Base-by-base conservation (phyloP, 352 stramenopile species). In the Saprolegnia diclina region DNA sequence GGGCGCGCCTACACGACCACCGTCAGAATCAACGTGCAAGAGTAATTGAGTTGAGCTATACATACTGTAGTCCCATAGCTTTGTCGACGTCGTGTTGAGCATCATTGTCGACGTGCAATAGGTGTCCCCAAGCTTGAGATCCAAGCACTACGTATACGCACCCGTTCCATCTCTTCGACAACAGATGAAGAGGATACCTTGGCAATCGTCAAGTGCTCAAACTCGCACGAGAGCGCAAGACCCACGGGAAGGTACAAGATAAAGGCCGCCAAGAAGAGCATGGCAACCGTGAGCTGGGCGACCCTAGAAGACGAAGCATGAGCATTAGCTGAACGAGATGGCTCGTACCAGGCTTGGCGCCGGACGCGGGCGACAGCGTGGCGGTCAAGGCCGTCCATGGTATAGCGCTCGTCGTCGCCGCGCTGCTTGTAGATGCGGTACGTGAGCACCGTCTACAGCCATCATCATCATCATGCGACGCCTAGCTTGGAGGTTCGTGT, bases 51-150 rank as follows among this genome's bases (percentile, higher is more conserved):
- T n/a, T n/a, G n/a, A n/a, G n/a, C n/a, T n/a, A n/a, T n/a, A 26
- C 24, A 7, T 59, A 88, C 83, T 79, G 67, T 89, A 81, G 72
- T 92, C 82, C 67, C 80, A 90, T 9, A 92, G 75, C 55, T 83
- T 88, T 16, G 84, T 92, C 32, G 76, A 68, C n/a, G 74, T 87
- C 32, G 56, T 81, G 62, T 92, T 81, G 29, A 79, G 71, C 26
- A 71, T 68, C 75, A 90, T 84, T 0, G 74, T 86, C 45, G 76
- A 57, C 16, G 74, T 83, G 73, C 83, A 91, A 72, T 91, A 91
- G 21, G 77, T 75, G 40, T 77, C 61, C 6, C 83, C 83, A 5
- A 90, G 72, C 11, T 79, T 70, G 26, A 77, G 73, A 46, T 81
- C 73, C 14, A 90, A 78, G 44, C 83, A 91, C 44, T 90, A 37